Percentiles rank a stretch among this genome's conserved stretches.
phyloP scores from a whole-genome alignment of 2,329 filamentous ascomycete genomes.

The Aspergillus hortae region DNA sequence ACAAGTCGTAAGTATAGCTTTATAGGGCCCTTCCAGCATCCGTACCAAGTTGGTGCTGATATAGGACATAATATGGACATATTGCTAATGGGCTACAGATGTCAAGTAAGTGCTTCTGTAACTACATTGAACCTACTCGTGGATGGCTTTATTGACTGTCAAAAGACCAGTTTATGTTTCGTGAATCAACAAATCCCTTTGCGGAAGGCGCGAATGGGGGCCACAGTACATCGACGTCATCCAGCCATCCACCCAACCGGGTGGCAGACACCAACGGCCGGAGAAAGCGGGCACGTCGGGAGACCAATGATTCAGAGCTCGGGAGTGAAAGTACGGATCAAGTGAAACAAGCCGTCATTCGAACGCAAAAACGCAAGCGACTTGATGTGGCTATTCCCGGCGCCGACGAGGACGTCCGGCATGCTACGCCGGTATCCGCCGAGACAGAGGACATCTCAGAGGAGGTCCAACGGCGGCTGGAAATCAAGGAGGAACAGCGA shows the following conservation, averaged over 20 bases:
- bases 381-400: slow-evolving; percentile 17
- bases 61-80: neutral
- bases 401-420: slow-evolving; percentile 21
- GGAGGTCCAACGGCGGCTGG: slow-evolving; percentile 43
- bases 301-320: slow-evolving; percentile 11
- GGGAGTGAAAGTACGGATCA: neutral
- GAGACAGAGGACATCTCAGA: slow-evolving; percentile 45
- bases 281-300: slow-evolving; percentile 15
- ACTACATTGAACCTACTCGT: no score
- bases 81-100: neutral
- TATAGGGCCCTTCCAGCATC: neutral
- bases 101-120: neutral
- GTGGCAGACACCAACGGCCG: neutral
- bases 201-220: neutral
- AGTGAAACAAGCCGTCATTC: neutral
- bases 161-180: no score
- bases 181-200: no score
- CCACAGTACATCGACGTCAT: neutral
- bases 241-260: neutral
- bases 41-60: neutral
- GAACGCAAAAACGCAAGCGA: slow-evolving; percentile 22
- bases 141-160: no score
- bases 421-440: slow-evolving; percentile 21
- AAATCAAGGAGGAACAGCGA: slow-evolving; percentile 40
- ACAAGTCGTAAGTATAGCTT: slow-evolving; percentile 30